A percentile compares a stretch with the other conserved stretches of the same genome.
phyloP scores from a whole-genome alignment of 148 eudicot genomes.

The Camellia lanceoleosa region DNA sequence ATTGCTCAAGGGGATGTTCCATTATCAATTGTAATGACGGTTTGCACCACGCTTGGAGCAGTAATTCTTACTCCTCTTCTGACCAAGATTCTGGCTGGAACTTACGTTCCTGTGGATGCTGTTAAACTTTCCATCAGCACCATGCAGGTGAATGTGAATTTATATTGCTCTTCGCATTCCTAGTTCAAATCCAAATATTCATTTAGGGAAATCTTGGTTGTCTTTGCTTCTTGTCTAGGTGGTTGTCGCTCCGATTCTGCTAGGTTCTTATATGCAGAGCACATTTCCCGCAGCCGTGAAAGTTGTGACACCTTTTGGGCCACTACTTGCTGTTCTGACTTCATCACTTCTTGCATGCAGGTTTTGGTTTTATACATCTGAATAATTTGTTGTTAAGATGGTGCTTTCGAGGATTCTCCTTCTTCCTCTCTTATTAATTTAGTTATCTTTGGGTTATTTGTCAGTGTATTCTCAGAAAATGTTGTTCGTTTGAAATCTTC shows the following conservation, averaged over 20 bases:
- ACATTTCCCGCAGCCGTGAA: slow-evolving; percentile 53
- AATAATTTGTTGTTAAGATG: neutral
- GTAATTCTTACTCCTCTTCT: slow-evolving; percentile 64
- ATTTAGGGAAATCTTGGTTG: neutral
- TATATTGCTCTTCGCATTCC: neutral
- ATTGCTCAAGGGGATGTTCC: slow-evolving; percentile 73
- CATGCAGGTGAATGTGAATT: slow-evolving; percentile 46
- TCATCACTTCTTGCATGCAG: slow-evolving; percentile 69
- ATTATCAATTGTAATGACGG: slow-evolving; percentile 66
- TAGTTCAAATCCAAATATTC: neutral
- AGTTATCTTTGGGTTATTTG: neutral
- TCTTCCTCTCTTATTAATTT: neutral
- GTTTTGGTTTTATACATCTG: slow-evolving; percentile 25
- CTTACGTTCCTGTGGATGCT: slow-evolving; percentile 65
- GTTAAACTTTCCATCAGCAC: slow-evolving; percentile 64
- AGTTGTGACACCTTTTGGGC: slow-evolving; percentile 48
- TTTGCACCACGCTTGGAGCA: slow-evolving; percentile 65
- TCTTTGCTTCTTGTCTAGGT: slow-evolving; percentile 34
- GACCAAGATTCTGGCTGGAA: slow-evolving; percentile 55
- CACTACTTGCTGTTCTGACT: slow-evolving; percentile 54
- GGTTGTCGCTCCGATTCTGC: slow-evolving; percentile 66
- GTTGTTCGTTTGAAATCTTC: slow-evolving; percentile 49
- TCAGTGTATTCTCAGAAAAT: slow-evolving; percentile 70
- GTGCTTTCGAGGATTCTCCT: neutral
- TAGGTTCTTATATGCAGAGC: slow-evolving; percentile 57